These are phyloP conservation scores for Isatis lusitanica DNA, from an alignment of 441 rosid species.

Conservation along the genomic window DNA sequence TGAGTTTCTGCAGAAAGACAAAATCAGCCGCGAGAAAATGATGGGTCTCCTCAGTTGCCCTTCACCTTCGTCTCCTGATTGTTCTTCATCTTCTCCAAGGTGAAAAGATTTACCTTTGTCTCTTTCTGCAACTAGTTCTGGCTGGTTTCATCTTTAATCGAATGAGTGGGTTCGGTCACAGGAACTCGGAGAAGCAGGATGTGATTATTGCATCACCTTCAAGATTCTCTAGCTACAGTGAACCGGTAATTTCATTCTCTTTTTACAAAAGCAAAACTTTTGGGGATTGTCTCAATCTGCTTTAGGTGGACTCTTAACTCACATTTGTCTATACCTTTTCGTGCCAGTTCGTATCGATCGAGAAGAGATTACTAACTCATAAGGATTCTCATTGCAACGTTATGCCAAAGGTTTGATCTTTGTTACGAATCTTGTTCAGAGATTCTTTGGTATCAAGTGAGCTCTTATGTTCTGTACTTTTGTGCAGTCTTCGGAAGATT, in stretches of 20 bases:
- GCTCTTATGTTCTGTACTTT: neutral
- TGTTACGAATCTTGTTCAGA: constrained; percentile 5
- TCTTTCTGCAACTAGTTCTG: neutral
- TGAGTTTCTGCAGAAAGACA: constrained; percentile 22
- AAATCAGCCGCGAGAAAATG: constrained; percentile 37
- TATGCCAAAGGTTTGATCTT: constrained; percentile 32
- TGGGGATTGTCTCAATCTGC: constrained; percentile 30
- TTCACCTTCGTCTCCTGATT: constrained; percentile 40
- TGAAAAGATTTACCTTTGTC: neutral
- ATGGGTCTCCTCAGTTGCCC: constrained; percentile 42
- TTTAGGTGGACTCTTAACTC: neutral
- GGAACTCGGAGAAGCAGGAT: constrained; percentile 45
- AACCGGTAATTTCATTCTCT: constrained; percentile 40
- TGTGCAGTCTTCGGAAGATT: constrained; percentile 62
- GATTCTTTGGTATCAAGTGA: neutral
- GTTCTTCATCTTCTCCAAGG: constrained; percentile 35
- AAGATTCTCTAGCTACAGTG: constrained; percentile 38
- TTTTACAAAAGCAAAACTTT: constrained; percentile 15
- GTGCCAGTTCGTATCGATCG: constrained; percentile 31
- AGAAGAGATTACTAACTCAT: constrained; percentile 23
- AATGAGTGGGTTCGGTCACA: constrained; percentile 28
- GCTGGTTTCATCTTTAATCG: neutral
- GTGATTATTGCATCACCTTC: constrained; percentile 50
- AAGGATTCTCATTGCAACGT: constrained; percentile 12
- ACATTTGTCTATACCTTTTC: constrained; percentile 1